Evolutionary conservation across 2,329 filamentous ascomycete species (phyloP), one percentile per base, ranked within the genome.

Genomic region (Lomentospora prolificans): DNA sequence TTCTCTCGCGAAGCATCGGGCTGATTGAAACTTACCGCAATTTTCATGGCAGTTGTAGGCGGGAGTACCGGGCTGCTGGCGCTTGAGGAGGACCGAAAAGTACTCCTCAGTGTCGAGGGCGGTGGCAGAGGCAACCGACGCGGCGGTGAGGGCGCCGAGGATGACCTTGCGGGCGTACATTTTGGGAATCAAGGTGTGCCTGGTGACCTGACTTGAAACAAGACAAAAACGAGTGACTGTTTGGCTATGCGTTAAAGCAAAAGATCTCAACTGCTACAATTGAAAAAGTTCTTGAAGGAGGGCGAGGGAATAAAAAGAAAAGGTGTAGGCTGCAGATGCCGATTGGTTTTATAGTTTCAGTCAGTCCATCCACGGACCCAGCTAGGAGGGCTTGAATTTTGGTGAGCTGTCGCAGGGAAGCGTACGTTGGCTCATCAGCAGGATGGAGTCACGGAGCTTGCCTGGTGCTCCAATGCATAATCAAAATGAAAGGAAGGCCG

Each of bases 11-110:
- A n/a, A n/a, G n/a, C n/a, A n/a, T n/a, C n/a, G n/a, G n/a, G n/a
- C n/a, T n/a, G n/a, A n/a, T n/a, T n/a, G n/a, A n/a, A n/a, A n/a
- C 67, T 36, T 64, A 74, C 74, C 74, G 61, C 74, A 77, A 59
- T 74, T 70, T 53, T 70, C 69, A 58, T 76, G 74, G 63, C 74
- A 77, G 22, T 71, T 68, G 59, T 72, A 76, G 3, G 65, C 61
- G 14, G 73, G 70, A 6, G 72, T 72, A 4, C 73, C 74, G 10
- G 72, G 72, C 17, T 70, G 69, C 61, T 76, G 74, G 50, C 74
- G 71, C 59, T 66, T 68, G 55, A 71, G 58, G 2, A 74, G 60
- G 53, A 24, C 27, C 14, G 53, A 2, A 24, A 55, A 55, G 41
- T 33, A 17, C 30, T 30, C 31, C 22, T 28, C 55, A 24, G 53